Percentiles rank a stretch among this genome's conserved stretches.
Conservation (phyloP, 106 monocot genomes). For the Ottelia alismoides region DNA sequence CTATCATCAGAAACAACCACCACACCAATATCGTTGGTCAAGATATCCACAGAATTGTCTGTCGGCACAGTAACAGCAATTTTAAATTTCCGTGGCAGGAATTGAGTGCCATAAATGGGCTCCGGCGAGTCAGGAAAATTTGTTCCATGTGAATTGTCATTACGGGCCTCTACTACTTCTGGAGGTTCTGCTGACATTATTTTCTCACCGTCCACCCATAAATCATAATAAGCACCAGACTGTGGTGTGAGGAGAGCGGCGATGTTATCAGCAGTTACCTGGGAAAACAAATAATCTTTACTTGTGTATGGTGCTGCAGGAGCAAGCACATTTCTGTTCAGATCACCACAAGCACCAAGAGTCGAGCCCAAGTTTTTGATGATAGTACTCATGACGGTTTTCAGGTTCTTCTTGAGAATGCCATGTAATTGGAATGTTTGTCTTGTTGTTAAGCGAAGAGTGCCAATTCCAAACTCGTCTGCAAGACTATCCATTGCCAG, state of each 20-base stretch:
- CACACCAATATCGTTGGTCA: conserved; percentile 77
- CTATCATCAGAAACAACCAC: conserved; percentile 72
- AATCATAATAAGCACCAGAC: conserved; percentile 81
- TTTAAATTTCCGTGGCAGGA: conserved; percentile 85
- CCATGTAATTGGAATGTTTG: conserved; percentile 99
- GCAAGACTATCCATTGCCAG: conserved; percentile 92
- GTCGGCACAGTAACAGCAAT: conserved; percentile 71
- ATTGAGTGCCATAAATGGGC: conserved; percentile 87
- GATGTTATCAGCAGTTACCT: no score
- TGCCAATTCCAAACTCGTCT: conserved; percentile 96
- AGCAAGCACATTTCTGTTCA: conserved; percentile 95
- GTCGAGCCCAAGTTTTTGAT: conserved; percentile 98
- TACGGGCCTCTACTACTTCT: conserved; percentile 58
- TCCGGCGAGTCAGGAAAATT: conserved; percentile 77
- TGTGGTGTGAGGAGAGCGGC: conserved; percentile 89
- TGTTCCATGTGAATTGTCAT: conserved; percentile 82
- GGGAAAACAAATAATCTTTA: conserved; percentile 77
- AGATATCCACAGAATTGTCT: conserved; percentile 80
- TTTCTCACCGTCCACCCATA: conserved; percentile 95
- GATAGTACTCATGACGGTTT: conserved; percentile 77
- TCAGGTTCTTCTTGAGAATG: conserved; percentile 75
- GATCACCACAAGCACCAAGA: conserved; percentile 94
- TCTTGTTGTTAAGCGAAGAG: conserved; percentile 88
- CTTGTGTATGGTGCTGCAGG: conserved; percentile 81
- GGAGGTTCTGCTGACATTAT: conserved; percentile 82